Conservation (phyloP, 1,139 yeast genomes). For the Pneumocystis wakefieldiae region DNA sequence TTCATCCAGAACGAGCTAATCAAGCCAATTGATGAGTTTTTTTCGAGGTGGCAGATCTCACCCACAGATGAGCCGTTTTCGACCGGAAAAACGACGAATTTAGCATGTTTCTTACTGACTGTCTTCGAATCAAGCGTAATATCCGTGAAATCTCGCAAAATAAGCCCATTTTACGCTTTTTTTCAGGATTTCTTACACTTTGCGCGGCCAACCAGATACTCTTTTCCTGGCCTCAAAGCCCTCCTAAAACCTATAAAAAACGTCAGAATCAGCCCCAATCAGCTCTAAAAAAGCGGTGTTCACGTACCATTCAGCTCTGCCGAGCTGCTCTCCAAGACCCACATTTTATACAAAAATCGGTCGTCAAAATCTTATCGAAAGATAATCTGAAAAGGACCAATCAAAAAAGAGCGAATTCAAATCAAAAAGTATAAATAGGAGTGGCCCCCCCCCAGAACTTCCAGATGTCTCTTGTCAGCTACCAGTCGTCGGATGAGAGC, state of each 20-base stretch:
- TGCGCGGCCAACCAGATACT: neutral
- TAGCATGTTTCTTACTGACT: conserved; percentile 3
- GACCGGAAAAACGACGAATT: neutral
- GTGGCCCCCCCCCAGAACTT: neutral
- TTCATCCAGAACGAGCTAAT: neutral
- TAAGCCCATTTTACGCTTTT: neutral
- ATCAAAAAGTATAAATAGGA: neutral
- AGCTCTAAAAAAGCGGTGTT: too few species aligned
- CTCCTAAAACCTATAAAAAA: neutral
- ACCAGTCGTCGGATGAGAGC: neutral
- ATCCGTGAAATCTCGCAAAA: neutral
- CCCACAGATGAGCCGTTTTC: neutral
- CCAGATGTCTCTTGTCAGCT: neutral
- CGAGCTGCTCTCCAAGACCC: neutral
- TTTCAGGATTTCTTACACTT: neutral
- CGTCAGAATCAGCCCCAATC: too few species aligned
- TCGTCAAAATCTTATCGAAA: neutral
- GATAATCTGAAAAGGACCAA: too few species aligned
- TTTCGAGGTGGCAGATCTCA: neutral
- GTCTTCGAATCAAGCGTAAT: conserved; percentile 3
- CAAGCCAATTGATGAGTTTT: neutral
- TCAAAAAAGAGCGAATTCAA: neutral
- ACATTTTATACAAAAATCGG: neutral
- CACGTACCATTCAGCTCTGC: neutral
- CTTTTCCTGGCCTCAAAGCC: neutral